Evolutionary conservation across 2,329 filamentous ascomycete genomes (phyloP), one percentile per base, ranked within the genome.

Genomic region (Trichophyton schoenleinii): DNA sequence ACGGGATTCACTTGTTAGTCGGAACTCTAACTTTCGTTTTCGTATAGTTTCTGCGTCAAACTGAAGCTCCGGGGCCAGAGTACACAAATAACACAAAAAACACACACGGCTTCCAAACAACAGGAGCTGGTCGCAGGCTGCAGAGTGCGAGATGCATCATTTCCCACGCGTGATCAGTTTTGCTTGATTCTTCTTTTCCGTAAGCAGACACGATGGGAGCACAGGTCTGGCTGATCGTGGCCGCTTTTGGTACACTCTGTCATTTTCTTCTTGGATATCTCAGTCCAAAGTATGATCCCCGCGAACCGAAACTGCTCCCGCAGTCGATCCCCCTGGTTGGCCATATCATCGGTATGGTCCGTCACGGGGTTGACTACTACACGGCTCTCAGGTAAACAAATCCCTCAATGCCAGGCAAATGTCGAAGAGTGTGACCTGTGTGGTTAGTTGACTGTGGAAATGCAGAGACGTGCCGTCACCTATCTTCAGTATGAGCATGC

Each of bases 281-380:
- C 18, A 20, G 20, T 22, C 18, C 44, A 3, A 48, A 48, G 20
- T 20, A 20, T 25, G n/a, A 48, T 8, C 20, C 44, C 8, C 44
- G 9, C 20, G 44, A 48, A 20, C 44, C 44, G 9, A 18, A 8
- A 6, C 20, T 62, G 9, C 59, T 70, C 25, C 49, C 52, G 7
- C 60, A 59, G 28, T 38, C 48, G 3, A 67, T 71, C 41, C 70
- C 70, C 0, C n/a, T 71, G 2, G 44, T 71, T 46, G 69, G 70
- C 8, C 70, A 72, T 60, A 3, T 67, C 13, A 42, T 69, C 15
- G 68, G 65, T 1, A 42, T 71, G 6, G 13, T 70, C 6, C 58
- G 63, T 13, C 53, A 69, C 60, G 70, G 70, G 0, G 20, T 68
- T 2, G 55, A 59, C 11, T 71, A 72, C 44, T 70, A 65, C 48